phyloP scores from a whole-genome alignment of 176 grass and related monocot genomes.

The Phragmites australis region DNA sequence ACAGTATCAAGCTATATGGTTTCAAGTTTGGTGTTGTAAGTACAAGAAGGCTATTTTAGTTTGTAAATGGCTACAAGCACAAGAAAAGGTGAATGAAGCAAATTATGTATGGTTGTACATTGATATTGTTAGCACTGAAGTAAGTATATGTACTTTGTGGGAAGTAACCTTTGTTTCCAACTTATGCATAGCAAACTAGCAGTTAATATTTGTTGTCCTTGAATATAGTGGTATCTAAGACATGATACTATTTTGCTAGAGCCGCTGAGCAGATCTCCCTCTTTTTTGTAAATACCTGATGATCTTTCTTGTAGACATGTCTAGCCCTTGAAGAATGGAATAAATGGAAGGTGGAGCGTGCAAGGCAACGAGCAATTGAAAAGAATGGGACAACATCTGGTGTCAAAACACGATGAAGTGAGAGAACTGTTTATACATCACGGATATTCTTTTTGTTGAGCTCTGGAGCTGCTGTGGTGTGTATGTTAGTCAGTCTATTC shows the following conservation, averaged over 20 bases:
- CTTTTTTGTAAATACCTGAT: background rate
- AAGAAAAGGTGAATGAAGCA: no score
- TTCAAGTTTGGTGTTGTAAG: no score
- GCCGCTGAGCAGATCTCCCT: background rate
- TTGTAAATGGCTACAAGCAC: no score
- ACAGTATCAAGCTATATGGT: no score
- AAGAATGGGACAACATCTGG: conserved; percentile 59
- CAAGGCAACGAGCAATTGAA: conserved; percentile 72
- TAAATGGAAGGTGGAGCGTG: conserved; percentile 87
- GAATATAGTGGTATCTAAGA: background rate
- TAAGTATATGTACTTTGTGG: background rate
- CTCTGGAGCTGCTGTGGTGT: background rate
- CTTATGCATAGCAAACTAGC: background rate
- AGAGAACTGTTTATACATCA: background rate
- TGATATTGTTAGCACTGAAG: background rate
- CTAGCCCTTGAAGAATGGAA: conserved; percentile 91
- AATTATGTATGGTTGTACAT: no score
- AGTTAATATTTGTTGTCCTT: background rate
- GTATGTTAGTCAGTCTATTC: background rate
- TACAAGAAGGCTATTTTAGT: no score
- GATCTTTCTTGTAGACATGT: background rate
- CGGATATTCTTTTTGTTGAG: background rate
- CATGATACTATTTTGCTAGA: background rate
- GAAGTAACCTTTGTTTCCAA: background rate
- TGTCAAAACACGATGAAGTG: conserved; percentile 10